phyloP scores from a whole-genome alignment of 2,329 filamentous ascomycete species.

The Cercospora sp. region DNA sequence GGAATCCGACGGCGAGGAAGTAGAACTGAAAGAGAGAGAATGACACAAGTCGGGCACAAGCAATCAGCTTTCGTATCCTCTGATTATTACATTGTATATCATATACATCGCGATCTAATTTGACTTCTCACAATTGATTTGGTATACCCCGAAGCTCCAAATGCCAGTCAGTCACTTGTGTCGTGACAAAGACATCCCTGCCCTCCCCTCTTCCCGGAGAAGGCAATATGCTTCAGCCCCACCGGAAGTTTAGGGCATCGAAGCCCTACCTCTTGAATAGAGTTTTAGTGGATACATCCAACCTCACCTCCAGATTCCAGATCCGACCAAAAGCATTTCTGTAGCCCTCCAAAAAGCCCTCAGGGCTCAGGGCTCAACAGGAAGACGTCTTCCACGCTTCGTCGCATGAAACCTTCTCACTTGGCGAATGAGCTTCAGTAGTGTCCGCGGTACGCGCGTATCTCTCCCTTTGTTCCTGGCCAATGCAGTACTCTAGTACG shows the following conservation, averaged over 20 bases:
- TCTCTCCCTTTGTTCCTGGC: not conserved
- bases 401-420: not conserved
- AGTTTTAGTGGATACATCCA: not conserved
- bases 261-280: not conserved
- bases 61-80: too few species aligned
- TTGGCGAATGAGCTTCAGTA: not conserved
- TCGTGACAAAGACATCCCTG: not conserved
- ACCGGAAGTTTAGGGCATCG: not conserved
- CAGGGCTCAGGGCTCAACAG: not conserved
- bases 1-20: slow-evolving; percentile 51
- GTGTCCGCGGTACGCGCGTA: not conserved
- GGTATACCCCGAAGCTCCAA: too few species aligned
- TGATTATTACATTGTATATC: not conserved
- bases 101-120: not conserved
- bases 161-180: not conserved
- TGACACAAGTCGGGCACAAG: too few species aligned
- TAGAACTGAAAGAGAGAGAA: not conserved
- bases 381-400: too few species aligned
- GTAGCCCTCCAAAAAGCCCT: not conserved
- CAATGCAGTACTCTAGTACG: too few species aligned
- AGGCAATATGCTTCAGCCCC: not conserved
- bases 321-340: not conserved
- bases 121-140: not conserved
- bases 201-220: not conserved
- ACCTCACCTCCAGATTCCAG: not conserved